Evolutionary conservation across 75 land plant species (phyloP).

Genomic region (Pseudotsuga menziesii): DNA sequence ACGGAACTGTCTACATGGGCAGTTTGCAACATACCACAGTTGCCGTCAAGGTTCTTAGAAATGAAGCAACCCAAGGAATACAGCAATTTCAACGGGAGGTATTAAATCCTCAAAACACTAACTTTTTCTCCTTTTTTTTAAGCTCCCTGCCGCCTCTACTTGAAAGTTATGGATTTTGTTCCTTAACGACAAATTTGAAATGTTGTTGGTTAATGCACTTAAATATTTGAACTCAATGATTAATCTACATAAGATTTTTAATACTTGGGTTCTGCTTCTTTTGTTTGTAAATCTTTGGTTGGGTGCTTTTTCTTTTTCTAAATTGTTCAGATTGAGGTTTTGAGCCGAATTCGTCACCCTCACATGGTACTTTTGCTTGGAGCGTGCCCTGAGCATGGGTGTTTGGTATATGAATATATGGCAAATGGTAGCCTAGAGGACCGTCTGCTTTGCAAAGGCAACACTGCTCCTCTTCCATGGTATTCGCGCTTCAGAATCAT

Average conservation of each 20-base stretch:
- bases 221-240: too few species aligned
- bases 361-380: slow-evolving; percentile 42
- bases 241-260: neutral
- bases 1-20: neutral
- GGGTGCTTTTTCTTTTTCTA: neutral
- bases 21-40: neutral
- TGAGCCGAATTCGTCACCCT: slow-evolving; percentile 38
- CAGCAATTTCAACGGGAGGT: neutral
- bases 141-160: too few species aligned
- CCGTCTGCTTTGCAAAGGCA: slow-evolving; percentile 23
- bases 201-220: too few species aligned
- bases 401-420: slow-evolving; percentile 44
- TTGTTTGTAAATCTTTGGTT: neutral
- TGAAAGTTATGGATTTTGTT: too few species aligned
- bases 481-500: slow-evolving; percentile 48
- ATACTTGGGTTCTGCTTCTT: slow-evolving; percentile 6
- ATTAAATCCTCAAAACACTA: neutral
- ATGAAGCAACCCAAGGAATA: neutral
- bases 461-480: slow-evolving; percentile 56
- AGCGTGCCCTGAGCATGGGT: slow-evolving; percentile 37
- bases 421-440: slow-evolving; percentile 49
- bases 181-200: too few species aligned
- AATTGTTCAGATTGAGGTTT: slow-evolving; percentile 29
- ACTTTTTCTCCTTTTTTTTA: too few species aligned
- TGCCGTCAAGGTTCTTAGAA: neutral